A percentile compares a stretch with the other conserved stretches of the same genome.
These are phyloP conservation scores for Sarcodon aspratus DNA, from an alignment of 768 basidiomycete species.

Conservation along the genomic window DNA sequence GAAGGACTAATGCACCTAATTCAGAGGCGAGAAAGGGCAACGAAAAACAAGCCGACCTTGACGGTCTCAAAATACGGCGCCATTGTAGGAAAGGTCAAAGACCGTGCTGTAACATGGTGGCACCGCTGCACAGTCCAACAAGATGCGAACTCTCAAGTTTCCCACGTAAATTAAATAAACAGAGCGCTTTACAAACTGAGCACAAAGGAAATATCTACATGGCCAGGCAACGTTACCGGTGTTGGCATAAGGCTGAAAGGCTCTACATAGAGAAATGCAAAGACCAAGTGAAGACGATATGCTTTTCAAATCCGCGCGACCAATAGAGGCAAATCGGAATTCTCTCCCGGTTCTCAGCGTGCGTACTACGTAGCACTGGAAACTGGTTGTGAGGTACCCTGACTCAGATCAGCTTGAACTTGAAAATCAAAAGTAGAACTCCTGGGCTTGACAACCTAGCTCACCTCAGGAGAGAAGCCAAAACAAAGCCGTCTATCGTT, in stretches of 20 bases:
- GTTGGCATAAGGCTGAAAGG: too few species aligned
- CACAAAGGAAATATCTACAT: background rate
- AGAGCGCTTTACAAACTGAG: background rate
- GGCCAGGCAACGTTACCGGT: too few species aligned
- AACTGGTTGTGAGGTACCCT: too few species aligned
- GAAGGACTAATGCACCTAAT: slow-evolving; percentile 51
- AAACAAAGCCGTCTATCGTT: too few species aligned
- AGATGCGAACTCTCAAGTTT: background rate
- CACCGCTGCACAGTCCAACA: background rate
- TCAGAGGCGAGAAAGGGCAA: background rate
- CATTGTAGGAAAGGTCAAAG: slow-evolving; percentile 19
- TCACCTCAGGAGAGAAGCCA: too few species aligned
- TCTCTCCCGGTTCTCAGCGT: too few species aligned
- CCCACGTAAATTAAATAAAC: background rate
- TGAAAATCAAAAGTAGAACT: too few species aligned
- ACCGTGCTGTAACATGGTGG: slow-evolving; percentile 2
- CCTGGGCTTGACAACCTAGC: too few species aligned
- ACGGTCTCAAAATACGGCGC: slow-evolving; percentile 59
- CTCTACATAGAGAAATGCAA: background rate
- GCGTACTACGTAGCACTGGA: too few species aligned
- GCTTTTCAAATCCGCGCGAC: too few species aligned
- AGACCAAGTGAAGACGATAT: background rate
- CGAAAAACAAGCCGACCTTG: slow-evolving; percentile 31
- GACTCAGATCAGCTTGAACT: too few species aligned
- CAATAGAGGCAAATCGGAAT: too few species aligned